Base-by-base conservation (phyloP, 805 yeast genomes). In the Lipomyces lipofer region DNA sequence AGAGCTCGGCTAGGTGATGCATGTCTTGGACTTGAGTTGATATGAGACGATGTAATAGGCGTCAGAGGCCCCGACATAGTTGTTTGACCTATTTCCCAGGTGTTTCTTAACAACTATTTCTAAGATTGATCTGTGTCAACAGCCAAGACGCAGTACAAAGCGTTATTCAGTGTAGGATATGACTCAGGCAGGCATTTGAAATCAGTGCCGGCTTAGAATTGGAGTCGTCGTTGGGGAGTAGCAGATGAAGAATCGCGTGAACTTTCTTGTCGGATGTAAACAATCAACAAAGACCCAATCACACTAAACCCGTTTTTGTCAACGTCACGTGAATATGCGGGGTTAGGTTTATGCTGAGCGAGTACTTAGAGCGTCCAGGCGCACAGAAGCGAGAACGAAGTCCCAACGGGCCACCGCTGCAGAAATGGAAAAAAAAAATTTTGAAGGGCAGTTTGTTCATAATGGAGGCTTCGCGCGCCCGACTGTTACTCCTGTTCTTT, bases 1-100 rank as follows among this genome's bases (percentile, higher is more conserved):
- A 44, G 19, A 10, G 39, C 36, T 36, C 53, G 51, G 6, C n/a
- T 19, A 13, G 32, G 13, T 17, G 47, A 48, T 29, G 32, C 13
- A 43, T 28, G 39, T 13, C 28, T 15, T 6, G 54, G 43, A 29
- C 38, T 39, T 29, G 52, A 46, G 29, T 53, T 58, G 39, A 58
- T 45, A 33, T 50, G 54, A 22, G 55, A 29, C 12, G 50, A 38
- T 10, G 52, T 47, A 13, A 40, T 45, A 17, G 59, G 58, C 15
- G 49, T 48, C 40, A 51, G 49, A 5, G 60, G 58, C 9, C 59
- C 63, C 25, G 52, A 36, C 59, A 56, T 56, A 10, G 30, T 33
- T n/a, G n/a, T n/a, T n/a, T n/a, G n/a, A n/a, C n/a, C n/a, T n/a
- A n/a, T n/a, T n/a, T n/a, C n/a, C n/a, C n/a, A n/a, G n/a, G n/a